Evolutionary conservation across 306 rosid species (phyloP), one percentile per base, ranked within the genome.

Genomic region (Abrus pulchellus): DNA sequence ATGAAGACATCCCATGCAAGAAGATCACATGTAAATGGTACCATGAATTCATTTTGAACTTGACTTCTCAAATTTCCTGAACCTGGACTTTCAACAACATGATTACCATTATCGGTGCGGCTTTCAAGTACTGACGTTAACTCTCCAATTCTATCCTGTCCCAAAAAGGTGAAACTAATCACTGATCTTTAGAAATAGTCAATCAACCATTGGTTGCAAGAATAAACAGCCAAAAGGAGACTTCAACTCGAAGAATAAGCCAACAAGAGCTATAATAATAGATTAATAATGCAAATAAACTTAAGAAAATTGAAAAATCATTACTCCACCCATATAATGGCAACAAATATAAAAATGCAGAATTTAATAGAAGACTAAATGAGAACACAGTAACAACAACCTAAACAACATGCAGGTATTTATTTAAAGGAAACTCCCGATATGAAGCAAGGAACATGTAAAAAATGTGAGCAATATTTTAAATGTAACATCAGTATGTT

Each of bases 101-200:
- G 90, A 83, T 77, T 84, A 78, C 86, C 89, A 85, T 69, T 85
- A 80, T 83, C 90, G 54, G 68, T 85, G 73, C 68, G 90, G 53
- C 33, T 81, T 72, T 86, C 88, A 63, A 68, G 80, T 52, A 79
- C 79, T 8, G 95, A 82, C 63, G 79, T 73, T 86, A 89, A 77
- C 84, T 91, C 92, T 81, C 89, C 87, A 75, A 91, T 88, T 88
- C 88, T 90, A 81, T 94, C 97, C 97, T 93, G 95, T 59, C 64
- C 84, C 28, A 76, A 63, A 47, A 41, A 69, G 63, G 20, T 20
- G 20, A 20, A 20, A 20, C 20, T 36, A 82, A 55, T 10, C 59
- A 45, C 67, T 36, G 36, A 73, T 65, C 32, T 74, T 78, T 68
- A 47, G 57, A 57, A 66, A 49, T 45, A 74, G 77, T 29, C 75